Evolutionary conservation across 2,329 filamentous ascomycete species (phyloP).

Genomic region (Trichoderma hamatum): DNA sequence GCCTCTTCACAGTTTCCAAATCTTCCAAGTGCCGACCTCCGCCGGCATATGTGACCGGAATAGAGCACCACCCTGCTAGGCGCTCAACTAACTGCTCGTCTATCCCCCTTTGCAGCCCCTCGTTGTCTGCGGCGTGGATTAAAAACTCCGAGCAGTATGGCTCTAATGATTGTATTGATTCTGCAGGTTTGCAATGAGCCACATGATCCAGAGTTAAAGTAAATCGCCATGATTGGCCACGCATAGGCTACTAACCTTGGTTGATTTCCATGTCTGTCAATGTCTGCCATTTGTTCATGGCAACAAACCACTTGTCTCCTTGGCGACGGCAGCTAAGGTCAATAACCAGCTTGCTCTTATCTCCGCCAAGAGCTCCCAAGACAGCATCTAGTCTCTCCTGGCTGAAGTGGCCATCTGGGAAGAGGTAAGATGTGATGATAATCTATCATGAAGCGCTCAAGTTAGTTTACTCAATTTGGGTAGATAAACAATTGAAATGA

Average conservation of each 20-base stretch:
- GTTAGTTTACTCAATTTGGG: neutral
- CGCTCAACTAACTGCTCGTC: slow-evolving; percentile 80
- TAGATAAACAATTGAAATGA: neutral
- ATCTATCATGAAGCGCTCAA: slow-evolving; percentile 61
- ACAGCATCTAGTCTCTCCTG: slow-evolving; percentile 74
- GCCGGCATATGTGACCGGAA: slow-evolving; percentile 95
- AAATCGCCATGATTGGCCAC: neutral
- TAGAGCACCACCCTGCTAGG: slow-evolving; percentile 82
- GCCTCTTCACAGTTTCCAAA: slow-evolving; percentile 74
- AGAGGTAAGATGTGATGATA: slow-evolving; percentile 95
- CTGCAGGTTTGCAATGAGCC: slow-evolving; percentile 48
- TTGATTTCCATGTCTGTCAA: slow-evolving; percentile 95
- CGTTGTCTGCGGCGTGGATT: slow-evolving; percentile 95
- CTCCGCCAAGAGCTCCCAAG: slow-evolving; percentile 69
- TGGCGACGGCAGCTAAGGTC: slow-evolving; percentile 88
- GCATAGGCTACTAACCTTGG: slow-evolving; percentile 62
- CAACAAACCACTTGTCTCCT: slow-evolving; percentile 85
- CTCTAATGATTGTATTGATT: slow-evolving; percentile 77
- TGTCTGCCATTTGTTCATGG: slow-evolving; percentile 99
- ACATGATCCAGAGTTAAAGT: neutral
- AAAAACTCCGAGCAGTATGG: slow-evolving; percentile 96
- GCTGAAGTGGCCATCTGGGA: slow-evolving; percentile 81
- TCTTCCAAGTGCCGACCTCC: slow-evolving; percentile 85
- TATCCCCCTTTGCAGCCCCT: slow-evolving; percentile 88
- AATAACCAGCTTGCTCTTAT: slow-evolving; percentile 83